Percentiles rank a stretch among this genome's conserved stretches.
Conservation (phyloP, 2,329 filamentous ascomycete species). For the Coniosporium tulheliwenetii region DNA sequence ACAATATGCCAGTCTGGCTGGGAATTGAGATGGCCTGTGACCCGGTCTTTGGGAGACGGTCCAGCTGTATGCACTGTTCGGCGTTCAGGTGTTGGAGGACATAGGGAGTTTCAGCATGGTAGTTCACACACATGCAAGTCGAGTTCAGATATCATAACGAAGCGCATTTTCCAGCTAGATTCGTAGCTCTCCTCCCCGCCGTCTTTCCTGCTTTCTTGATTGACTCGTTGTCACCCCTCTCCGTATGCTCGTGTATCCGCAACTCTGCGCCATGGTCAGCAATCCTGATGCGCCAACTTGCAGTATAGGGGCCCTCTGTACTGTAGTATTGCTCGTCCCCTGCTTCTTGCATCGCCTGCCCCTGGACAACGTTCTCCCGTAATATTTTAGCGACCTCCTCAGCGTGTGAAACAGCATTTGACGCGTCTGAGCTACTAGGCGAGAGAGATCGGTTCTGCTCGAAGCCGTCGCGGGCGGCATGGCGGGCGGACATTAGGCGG, state of each 20-base stretch:
- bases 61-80: neutral
- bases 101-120: neutral
- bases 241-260: slow-evolving; percentile 78
- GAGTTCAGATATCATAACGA: neutral
- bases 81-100: neutral
- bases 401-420: slow-evolving; percentile 57
- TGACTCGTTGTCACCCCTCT: slow-evolving; percentile 84
- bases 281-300: slow-evolving; percentile 2
- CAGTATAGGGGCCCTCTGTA: slow-evolving; percentile 40
- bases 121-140: neutral
- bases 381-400: slow-evolving; percentile 70
- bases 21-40: slow-evolving; percentile 40
- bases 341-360: slow-evolving; percentile 34
- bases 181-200: slow-evolving; percentile 10
- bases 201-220: slow-evolving; percentile 47
- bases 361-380: slow-evolving; percentile 77
- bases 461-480: slow-evolving; percentile 61
- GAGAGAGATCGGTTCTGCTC: slow-evolving; percentile 46
- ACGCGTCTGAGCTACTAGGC: slow-evolving; percentile 39
- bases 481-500: slow-evolving; percentile 54
- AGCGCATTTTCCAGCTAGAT: neutral
- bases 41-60: neutral
- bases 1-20: slow-evolving; percentile 72
- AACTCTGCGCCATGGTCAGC: slow-evolving; percentile 42
- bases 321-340: slow-evolving; percentile 17